These are phyloP conservation scores for Eucalyptus microcorys DNA, from an alignment of 345 rosid species.

Conservation along the genomic window DNA sequence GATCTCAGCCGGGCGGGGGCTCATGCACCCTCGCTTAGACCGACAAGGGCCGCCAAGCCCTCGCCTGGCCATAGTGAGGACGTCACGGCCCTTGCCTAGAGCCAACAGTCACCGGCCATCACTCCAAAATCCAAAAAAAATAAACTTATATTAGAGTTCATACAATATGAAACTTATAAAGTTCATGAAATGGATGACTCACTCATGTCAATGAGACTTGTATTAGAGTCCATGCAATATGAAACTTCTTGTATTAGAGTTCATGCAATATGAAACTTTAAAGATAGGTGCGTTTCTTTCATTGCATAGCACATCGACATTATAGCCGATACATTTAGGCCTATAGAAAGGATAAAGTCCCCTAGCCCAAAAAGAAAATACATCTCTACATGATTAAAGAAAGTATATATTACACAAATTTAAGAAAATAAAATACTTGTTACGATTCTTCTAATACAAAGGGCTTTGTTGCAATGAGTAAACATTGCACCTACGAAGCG, in stretches of 20 bases:
- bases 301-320: background rate
- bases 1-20: fast-evolving
- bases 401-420: background rate
- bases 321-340: background rate
- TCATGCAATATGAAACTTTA: background rate
- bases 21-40: background rate
- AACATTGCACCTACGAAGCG: background rate
- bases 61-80: background rate
- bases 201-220: background rate
- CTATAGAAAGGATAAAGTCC: background rate
- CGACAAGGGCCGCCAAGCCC: fast-evolving
- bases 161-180: background rate
- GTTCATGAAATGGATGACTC: background rate
- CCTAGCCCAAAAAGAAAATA: background rate
- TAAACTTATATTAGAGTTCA: background rate
- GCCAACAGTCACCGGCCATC: background rate
- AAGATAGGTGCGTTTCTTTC: background rate
- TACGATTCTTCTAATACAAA: background rate
- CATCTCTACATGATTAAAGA: background rate
- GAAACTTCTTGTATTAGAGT: background rate
- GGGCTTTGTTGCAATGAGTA: background rate
- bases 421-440: background rate
- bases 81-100: fast-evolving
- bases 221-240: background rate
- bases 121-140: background rate